Evolutionary conservation across 371 early-diverging fungal genomes (phyloP).

Genomic region (Haplosporangium sp.): DNA sequence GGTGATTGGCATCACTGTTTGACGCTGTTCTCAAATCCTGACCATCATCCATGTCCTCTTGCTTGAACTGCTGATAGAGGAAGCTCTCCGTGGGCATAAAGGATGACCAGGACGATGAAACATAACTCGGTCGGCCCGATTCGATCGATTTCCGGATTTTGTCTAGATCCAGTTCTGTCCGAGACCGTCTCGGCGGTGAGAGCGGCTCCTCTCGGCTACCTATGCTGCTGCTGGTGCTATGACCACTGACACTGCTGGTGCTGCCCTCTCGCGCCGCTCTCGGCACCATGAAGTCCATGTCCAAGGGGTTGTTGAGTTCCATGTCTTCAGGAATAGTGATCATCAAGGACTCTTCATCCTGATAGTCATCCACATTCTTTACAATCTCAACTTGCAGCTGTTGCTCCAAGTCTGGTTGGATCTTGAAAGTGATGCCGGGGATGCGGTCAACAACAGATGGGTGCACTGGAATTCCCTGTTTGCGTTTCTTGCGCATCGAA

Average conservation of each 20-base stretch:
- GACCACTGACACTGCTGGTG: neutral
- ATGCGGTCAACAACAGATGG: conserved; percentile 39
- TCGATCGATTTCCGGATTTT: conserved; percentile 43
- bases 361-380: conserved; percentile 43
- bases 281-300: neutral
- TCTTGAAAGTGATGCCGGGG: conserved; percentile 50
- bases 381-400: conserved; percentile 47
- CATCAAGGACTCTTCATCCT: neutral
- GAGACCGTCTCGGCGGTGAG: neutral
- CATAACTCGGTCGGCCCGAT: conserved; percentile 39
- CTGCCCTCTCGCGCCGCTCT: neutral
- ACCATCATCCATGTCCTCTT: neutral
- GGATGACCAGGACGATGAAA: neutral
- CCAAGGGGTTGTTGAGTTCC: neutral
- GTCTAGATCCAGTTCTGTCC: conserved; percentile 34
- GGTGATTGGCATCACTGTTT: neutral
- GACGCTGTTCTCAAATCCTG: too few relatives aligned
- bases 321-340: too few relatives aligned
- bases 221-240: neutral
- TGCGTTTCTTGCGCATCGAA: conserved; percentile 40
- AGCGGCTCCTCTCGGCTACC: too few relatives aligned
- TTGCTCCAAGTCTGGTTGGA: conserved; percentile 40
- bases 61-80: too few relatives aligned
- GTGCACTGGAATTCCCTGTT: conserved; percentile 46
- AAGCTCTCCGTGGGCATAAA: too few relatives aligned